phyloP scores from a whole-genome alignment of 2,329 filamentous ascomycete genomes.

The Esteya vermicola region DNA sequence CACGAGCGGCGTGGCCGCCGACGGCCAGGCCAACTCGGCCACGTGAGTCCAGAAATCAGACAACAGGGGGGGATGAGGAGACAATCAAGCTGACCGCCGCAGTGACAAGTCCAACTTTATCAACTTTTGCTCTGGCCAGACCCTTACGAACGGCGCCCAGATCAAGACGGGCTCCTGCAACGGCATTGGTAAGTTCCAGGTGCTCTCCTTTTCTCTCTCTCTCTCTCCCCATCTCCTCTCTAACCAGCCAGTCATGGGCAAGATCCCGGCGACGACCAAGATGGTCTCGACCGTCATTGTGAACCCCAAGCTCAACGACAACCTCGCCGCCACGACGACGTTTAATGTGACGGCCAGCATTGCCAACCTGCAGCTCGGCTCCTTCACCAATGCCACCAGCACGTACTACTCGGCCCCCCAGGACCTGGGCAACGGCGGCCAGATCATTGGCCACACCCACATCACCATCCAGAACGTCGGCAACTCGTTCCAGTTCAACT shows the following conservation, averaged over 20 bases:
- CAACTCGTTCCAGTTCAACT: constrained; percentile 30
- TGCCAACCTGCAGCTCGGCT: constrained; percentile 38
- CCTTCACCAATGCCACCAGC: constrained; percentile 43
- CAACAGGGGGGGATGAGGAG: background rate
- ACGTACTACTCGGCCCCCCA: constrained; percentile 51
- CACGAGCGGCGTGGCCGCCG: constrained; percentile 21
- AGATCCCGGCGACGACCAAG: constrained; percentile 37
- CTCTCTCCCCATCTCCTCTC: background rate
- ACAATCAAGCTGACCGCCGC: constrained; percentile 4
- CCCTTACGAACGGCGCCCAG: constrained; percentile 48
- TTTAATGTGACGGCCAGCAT: constrained; percentile 41
- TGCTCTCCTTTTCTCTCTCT: background rate
- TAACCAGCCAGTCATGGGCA: constrained; percentile 36
- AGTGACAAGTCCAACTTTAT: constrained; percentile 49
- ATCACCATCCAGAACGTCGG: constrained; percentile 44
- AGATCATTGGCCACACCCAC: constrained; percentile 47
- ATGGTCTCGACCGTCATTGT: constrained; percentile 45
- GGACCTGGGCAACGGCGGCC: constrained; percentile 33
- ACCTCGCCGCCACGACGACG: constrained; percentile 28
- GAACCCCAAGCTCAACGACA: constrained; percentile 36
- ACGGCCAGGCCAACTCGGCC: constrained; percentile 35
- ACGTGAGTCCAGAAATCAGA: constrained; percentile 26
- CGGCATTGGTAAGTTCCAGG: constrained; percentile 35
- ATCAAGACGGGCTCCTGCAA: constrained; percentile 47
- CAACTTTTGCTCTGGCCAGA: constrained; percentile 44